Evolutionary conservation across 352 stramenopile species (phyloP).

Genomic region (Phytophthora podocarpi): DNA sequence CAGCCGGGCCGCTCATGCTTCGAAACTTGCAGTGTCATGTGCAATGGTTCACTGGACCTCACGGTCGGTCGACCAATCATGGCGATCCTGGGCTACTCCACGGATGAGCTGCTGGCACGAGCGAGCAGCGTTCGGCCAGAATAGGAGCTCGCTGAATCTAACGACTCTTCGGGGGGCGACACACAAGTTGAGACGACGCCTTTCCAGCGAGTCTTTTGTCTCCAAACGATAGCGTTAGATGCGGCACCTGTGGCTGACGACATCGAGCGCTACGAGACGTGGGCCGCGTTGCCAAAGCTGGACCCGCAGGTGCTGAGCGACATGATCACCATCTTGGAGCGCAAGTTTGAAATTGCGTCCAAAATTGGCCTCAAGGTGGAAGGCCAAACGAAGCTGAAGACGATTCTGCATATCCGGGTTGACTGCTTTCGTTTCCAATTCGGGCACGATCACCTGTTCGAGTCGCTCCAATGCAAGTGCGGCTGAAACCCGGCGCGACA

Average conservation of each 20-base stretch:
- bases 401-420: background rate
- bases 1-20: background rate
- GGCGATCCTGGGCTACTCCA: conserved; percentile 2
- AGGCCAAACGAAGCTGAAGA: background rate
- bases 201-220: background rate
- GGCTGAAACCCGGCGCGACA: background rate
- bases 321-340: background rate
- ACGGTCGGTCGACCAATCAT: conserved; percentile 9
- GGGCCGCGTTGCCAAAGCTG: background rate
- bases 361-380: background rate
- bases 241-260: too few relatives aligned
- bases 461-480: conserved; percentile 18
- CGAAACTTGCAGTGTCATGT: background rate
- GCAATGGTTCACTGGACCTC: background rate
- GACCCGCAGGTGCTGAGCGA: conserved; percentile 2
- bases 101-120: background rate
- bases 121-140: background rate
- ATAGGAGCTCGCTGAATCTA: conserved; percentile 17
- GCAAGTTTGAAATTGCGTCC: background rate
- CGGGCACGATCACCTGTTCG: conserved; percentile 13
- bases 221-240: too few relatives aligned
- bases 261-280: conserved; percentile 2
- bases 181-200: background rate
- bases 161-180: too few relatives aligned
- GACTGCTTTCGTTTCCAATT: conserved; percentile 15